Base-by-base conservation (phyloP, 352 stramenopile species). In the Phytophthora pini region DNA sequence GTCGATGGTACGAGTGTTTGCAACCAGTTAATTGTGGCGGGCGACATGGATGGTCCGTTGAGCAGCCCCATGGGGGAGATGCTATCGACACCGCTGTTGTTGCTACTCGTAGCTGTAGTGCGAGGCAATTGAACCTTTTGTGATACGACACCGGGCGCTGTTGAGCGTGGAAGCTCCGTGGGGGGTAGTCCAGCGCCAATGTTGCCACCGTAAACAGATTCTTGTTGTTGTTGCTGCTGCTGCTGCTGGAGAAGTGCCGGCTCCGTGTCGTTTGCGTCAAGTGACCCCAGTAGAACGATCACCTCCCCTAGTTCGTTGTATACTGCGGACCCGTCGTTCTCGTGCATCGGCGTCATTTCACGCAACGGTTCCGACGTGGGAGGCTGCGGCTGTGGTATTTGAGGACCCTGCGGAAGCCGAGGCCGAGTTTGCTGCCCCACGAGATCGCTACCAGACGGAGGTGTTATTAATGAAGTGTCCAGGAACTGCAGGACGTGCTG, bases 1-100 rank as follows among this genome's bases (percentile, higher is more conserved):
- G 76, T 65, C 5, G 85, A 90, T n/a, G 83, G 84, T 13, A 77
- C 72, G 6, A 93, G 80, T 17, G 84, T 87, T 65, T 93, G 84
- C 46, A 93, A 69, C 85, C 82, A 93, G 32, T 84, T 87, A 44
- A 93, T 77, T 5, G 83, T 93, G 56, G 84, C 82, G 2, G 85
- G 85, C 17, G 85, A 93, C 80, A 93, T 91, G 59, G 76, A 84
- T 32, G 81, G 79, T 50, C 82, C 86, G 12, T 68, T 73, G 12
- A 85, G 66, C 22, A 88, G 55, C 0, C 74, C 70, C 4, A 79
- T 63, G n/a, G 83, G 83, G 4, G 80, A 90, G 31, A 92, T 84
- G 31, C 50, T 85, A 44, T 89, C 79, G 9, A 74, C 55, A 13
- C 68, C 70, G 52, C 52, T 79, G 44, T 71, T 63, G 46, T 54